Evolutionary conservation across 164 flowering plant genomes (phyloP).

Genomic region (Cinnamomum chago): DNA sequence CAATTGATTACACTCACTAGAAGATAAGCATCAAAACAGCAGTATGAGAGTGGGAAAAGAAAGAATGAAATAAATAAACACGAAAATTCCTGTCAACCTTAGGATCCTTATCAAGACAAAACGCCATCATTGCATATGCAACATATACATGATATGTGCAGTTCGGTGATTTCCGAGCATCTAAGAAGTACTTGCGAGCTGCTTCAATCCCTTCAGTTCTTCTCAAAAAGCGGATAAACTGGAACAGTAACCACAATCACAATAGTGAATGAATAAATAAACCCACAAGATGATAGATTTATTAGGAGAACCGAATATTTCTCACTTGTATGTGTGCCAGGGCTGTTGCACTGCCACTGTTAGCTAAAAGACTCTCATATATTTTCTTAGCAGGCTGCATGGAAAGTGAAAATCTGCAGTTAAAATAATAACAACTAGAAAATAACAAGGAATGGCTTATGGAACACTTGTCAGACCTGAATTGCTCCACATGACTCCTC

Average conservation of each 20-base stretch:
- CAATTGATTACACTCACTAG: too few species aligned
- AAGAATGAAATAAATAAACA: background rate
- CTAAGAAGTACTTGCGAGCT: constrained; percentile 91
- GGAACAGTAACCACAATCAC: constrained; percentile 16
- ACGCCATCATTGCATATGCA: constrained; percentile 94
- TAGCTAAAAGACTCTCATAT: constrained; percentile 78
- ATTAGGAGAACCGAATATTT: background rate
- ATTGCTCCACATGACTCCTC: constrained; percentile 93
- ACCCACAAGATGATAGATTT: background rate
- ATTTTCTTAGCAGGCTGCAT: constrained; percentile 83
- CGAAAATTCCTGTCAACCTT: constrained; percentile 46
- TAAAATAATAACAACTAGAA: background rate
- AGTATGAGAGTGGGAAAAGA: too few species aligned
- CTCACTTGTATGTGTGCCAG: constrained; percentile 90
- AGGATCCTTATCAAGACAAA: constrained; percentile 94
- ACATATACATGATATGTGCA: constrained; percentile 94
- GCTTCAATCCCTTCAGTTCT: constrained; percentile 96
- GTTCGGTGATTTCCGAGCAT: constrained; percentile 79
- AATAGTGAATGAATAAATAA: background rate
- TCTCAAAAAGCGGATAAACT: constrained; percentile 92
- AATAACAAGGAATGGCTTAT: background rate
- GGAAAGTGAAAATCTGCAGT: constrained; percentile 12
- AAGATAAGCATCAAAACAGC: too few species aligned
- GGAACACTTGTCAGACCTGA: constrained; percentile 41
- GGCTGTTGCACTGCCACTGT: constrained; percentile 57